Evolutionary conservation across 2,329 filamentous ascomycete genomes (phyloP), one percentile per base, ranked within the genome.

Genomic region (Parastagonospora avenae): DNA sequence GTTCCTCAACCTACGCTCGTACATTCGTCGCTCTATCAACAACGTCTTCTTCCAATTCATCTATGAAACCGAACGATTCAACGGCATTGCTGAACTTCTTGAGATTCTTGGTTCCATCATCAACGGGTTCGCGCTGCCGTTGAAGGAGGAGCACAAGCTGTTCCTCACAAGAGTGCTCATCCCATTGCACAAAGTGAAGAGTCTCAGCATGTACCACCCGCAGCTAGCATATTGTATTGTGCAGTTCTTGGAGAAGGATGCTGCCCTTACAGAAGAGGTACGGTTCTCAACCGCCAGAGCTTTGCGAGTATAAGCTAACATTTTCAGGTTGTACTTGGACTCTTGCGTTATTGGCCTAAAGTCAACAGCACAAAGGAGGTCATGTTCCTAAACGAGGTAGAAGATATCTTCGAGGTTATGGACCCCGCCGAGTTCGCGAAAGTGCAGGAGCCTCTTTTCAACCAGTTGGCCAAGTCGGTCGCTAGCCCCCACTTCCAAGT

Each of bases 1-100:
- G 79, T 99, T 99, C 77, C 83, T 99, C 66, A 99, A 99, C 74
- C 82, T 99, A 57, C 88, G 94, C 54, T 97, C 94, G 28, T 99
- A 96, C 75, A 99, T 99, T 70, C 85, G 94, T 70, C 87, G 94
- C 66, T 99, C 94, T 49, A 99, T 99, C 83, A 99, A 99, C 85
- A 97, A 99, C 70, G 94, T 99, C 66, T 99, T 99, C 79, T 99
- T 99, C 83, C 94, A 99, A 72, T 99, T 99, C 75, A 92, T 92
- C 54, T 99, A 99, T 74, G 94, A 99, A 77, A 99, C 94, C 4
- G 94, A 99, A 76, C 85, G 94, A 52, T 97, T 99, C 80, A 99
- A 99, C 67, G 94, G 94, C 46, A 97, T 99, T 68, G 94, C 94
- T 2, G 94, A 99, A 75, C 81, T 99, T 28, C 82, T 99, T 31